Percentiles rank a stretch among this genome's conserved stretches.
These are phyloP conservation scores for Nakazawaea anatomiae DNA, from an alignment of 805 yeast species.

Conservation along the genomic window DNA sequence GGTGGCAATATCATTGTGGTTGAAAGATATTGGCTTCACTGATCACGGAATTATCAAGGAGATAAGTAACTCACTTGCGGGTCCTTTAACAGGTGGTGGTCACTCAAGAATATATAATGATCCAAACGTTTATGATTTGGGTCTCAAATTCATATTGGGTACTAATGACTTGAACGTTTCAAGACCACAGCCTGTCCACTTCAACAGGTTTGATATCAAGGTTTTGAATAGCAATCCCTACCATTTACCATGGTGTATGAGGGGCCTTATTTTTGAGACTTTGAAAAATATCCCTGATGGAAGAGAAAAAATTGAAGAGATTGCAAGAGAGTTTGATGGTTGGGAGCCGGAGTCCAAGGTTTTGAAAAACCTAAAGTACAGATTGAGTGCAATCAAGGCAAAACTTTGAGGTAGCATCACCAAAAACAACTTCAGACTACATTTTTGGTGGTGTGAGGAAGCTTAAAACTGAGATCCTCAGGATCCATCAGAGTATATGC, in stretches of 20 bases:
- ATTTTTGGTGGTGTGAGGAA: no score
- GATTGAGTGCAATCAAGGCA: constrained; percentile 28
- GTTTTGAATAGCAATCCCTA: constrained; percentile 74
- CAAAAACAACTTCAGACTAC: no score
- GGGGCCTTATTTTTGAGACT: constrained; percentile 69
- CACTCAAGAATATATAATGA: constrained; percentile 89
- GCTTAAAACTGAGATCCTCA: no score
- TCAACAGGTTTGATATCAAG: constrained; percentile 49
- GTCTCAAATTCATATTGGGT: constrained; percentile 66
- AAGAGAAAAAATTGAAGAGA: constrained; percentile 49
- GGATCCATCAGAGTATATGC: no score
- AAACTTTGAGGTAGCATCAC: constrained; percentile 15
- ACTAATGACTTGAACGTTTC: constrained; percentile 52
- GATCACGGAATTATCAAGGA: constrained; percentile 88
- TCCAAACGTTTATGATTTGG: constrained; percentile 76
- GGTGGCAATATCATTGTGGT: constrained; percentile 64
- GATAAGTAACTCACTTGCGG: constrained; percentile 73
- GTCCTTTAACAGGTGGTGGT: constrained; percentile 92
- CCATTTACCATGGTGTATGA: constrained; percentile 86
- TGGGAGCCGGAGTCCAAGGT: constrained; percentile 88
- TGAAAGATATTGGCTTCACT: constrained; percentile 70
- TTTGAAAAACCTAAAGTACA: constrained; percentile 74
- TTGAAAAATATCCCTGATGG: constrained; percentile 29
- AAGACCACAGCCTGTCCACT: constrained; percentile 21
- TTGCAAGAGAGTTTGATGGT: constrained; percentile 66